Conservation (phyloP, 805 yeast genomes). For the Pichia pseudocactophila region DNA sequence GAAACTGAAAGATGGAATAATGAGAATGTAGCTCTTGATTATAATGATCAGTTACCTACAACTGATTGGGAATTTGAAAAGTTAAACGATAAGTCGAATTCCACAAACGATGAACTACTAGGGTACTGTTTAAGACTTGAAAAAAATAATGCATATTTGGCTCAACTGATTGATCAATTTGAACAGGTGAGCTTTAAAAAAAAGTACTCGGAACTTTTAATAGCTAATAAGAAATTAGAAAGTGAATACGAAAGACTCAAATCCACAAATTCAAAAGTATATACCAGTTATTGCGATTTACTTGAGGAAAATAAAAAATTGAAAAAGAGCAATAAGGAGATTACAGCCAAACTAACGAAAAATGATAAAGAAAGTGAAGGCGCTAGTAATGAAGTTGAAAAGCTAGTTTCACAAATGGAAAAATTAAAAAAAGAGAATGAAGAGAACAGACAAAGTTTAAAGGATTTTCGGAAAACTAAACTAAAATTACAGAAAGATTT, state of each 20-base stretch:
- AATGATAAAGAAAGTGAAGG: not conserved
- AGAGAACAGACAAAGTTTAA: not conserved
- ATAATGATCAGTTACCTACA: not conserved
- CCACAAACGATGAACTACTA: constrained; percentile 6
- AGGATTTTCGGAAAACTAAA: not conserved
- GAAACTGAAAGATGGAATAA: constrained; percentile 14
- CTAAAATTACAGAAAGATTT: not conserved
- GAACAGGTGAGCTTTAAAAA: constrained; percentile 16
- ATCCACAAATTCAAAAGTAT: constrained; percentile 18
- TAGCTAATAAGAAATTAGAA: constrained; percentile 2
- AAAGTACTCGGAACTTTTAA: constrained; percentile 8
- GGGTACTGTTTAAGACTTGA: constrained; percentile 14
- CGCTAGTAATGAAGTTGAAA: not conserved
- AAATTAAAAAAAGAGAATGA: constrained; percentile 1
- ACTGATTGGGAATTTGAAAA: not conserved
- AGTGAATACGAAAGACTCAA: constrained; percentile 17
- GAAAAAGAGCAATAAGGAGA: not conserved
- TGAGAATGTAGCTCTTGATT: not conserved
- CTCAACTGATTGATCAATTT: constrained; percentile 14
- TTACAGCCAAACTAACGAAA: not conserved
- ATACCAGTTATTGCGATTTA: constrained; percentile 20
- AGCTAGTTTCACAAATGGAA: not conserved
- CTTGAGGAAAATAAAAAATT: constrained; percentile 11
- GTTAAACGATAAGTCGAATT: not conserved
- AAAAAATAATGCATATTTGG: constrained; percentile 11